These are phyloP conservation scores for Neonectria sp. DNA, from an alignment of 2,329 filamentous ascomycete genomes.

Conservation along the genomic window DNA sequence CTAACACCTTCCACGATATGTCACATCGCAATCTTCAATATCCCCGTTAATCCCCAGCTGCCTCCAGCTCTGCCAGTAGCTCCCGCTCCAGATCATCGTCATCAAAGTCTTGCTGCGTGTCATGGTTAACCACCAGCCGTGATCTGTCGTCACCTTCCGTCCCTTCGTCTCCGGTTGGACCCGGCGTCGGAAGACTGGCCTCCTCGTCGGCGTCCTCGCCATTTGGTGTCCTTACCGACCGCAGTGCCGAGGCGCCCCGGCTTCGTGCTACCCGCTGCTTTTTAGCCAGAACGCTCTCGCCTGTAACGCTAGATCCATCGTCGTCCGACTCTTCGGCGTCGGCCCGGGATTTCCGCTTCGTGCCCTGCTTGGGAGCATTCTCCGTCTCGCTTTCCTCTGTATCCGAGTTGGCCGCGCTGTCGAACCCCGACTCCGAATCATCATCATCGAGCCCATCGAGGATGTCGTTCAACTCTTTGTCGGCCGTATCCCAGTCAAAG, in stretches of 20 bases:
- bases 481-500: constrained; percentile 75
- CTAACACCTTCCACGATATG: constrained; percentile 14
- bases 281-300: constrained; percentile 63
- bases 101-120: constrained; percentile 58
- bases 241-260: constrained; percentile 62
- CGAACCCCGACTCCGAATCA: constrained; percentile 52
- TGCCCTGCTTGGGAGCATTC: constrained; percentile 44
- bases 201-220: constrained; percentile 53
- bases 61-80: constrained; percentile 72
- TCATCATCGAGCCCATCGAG: constrained; percentile 69
- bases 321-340: constrained; percentile 53
- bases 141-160: constrained; percentile 50
- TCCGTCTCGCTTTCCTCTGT: constrained; percentile 50
- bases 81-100: constrained; percentile 75
- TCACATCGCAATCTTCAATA: constrained; percentile 9
- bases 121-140: constrained; percentile 39
- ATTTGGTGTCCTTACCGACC: constrained; percentile 61
- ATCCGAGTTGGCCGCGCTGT: constrained; percentile 45
- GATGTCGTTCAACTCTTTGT: constrained; percentile 84
- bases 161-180: constrained; percentile 54
- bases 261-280: constrained; percentile 65
- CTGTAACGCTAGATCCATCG: constrained; percentile 48
- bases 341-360: constrained; percentile 52
- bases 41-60: constrained; percentile 46
- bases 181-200: constrained; percentile 58